phyloP scores from a whole-genome alignment of 2,329 filamentous ascomycete species.

The Aspergillus texensis region DNA sequence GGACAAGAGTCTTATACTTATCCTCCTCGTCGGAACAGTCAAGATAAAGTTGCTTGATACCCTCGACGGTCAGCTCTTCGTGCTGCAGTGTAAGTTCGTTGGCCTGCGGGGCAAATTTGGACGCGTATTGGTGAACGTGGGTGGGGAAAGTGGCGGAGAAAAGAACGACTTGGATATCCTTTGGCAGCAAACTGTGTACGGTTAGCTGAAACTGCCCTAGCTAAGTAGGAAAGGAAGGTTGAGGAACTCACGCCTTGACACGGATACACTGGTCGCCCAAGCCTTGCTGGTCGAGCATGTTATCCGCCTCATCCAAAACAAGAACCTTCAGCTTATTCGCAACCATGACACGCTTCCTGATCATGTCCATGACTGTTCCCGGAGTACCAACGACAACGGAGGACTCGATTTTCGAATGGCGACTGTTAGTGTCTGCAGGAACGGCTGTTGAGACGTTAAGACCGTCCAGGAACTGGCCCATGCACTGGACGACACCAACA shows the following conservation, averaged over 20 bases:
- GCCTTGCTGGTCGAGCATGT: slow-evolving; percentile 96
- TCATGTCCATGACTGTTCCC: slow-evolving; percentile 86
- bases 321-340: slow-evolving; percentile 73
- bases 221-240: neutral
- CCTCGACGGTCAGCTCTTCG: slow-evolving; percentile 91
- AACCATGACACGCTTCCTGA: slow-evolving; percentile 76
- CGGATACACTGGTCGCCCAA: slow-evolving; percentile 92
- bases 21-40: slow-evolving; percentile 80
- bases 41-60: slow-evolving; percentile 97
- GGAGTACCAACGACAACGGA: slow-evolving; percentile 91
- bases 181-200: slow-evolving; percentile 67
- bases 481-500: slow-evolving; percentile 76
- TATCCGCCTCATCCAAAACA: slow-evolving; percentile 95
- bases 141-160: slow-evolving; percentile 95
- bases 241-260: slow-evolving; percentile 72
- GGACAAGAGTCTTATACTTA: slow-evolving; percentile 87
- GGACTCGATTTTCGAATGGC: slow-evolving; percentile 69
- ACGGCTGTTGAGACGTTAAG: slow-evolving; percentile 80
- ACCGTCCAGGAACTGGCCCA: slow-evolving; percentile 80
- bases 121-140: slow-evolving; percentile 80
- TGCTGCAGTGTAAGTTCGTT: slow-evolving; percentile 86
- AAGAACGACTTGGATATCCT: slow-evolving; percentile 79
- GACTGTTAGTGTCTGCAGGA: slow-evolving; percentile 70
- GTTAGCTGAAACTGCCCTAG: slow-evolving; percentile 4
- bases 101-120: slow-evolving; percentile 79